Base-by-base conservation (phyloP, 768 basidiomycete genomes). In the Amanita brunnescens region DNA sequence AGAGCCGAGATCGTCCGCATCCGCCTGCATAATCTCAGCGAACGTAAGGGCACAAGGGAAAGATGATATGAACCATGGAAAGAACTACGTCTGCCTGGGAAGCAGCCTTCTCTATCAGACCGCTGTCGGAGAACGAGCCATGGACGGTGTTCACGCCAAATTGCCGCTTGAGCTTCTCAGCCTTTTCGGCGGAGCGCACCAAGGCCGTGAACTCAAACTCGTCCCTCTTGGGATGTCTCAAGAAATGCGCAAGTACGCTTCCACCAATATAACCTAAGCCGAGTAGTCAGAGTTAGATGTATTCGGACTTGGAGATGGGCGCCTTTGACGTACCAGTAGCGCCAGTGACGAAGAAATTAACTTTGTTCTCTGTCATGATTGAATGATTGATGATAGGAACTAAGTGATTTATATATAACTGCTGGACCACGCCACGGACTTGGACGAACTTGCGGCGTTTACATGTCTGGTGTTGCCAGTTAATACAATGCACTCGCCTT, bases 241-340 rank as follows among this genome's bases (percentile, higher is more conserved):
- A 65, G 10, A 81, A 65, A 32, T 67, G 70, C 2, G 67, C 53
- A 3, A 82, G 68, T 23, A 80, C 76, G 1, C 75, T 70, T 20
- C 79, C 81, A 0, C 79, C 78, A 40, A 80, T 76, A 60, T 81
- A 83, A 5, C 79, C 79, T 77, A 29, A 37, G 29, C 14, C 21
- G 10, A 35, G 16, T n/a, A 18, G 21, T 37, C 62, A 45, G 24
- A 29, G 29, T 12, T 12, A 26, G 45, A 2, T n/a, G 18, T 26
- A 24, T 5, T 48, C 26, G n/a, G 9, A 10, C 12, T 34, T 34
- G 26, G 50, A 45, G 13, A n/a, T 13, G 12, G 0, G 24, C 47
- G 12, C 3, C 34, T 26, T 5, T 13, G 12, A 47, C 61, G 39
- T 49, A 71, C 76, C 74, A 6, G 76, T 76, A 18, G 69, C 73